Percentiles rank a stretch among this genome's conserved stretches.
phyloP scores from a whole-genome alignment of 2,329 filamentous ascomycete genomes.

The Teratosphaeriaceae sp. region DNA sequence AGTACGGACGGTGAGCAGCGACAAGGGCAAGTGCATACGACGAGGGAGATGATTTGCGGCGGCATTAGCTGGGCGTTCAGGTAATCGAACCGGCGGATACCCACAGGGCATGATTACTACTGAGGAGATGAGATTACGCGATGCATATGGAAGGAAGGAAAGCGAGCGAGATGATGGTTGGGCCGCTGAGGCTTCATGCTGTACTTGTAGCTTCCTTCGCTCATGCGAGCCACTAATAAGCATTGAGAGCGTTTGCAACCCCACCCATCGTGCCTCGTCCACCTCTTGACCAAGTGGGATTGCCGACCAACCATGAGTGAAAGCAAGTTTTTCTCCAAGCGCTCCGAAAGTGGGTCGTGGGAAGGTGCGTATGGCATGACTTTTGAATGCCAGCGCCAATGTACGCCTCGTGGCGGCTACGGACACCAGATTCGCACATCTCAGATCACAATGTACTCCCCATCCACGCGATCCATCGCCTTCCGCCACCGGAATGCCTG shows the following conservation, averaged over 20 bases:
- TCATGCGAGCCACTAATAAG: neutral
- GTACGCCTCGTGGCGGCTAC: no score
- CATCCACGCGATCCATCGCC: constrained; percentile 45
- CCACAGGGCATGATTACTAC: constrained; percentile 1
- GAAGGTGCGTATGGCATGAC: no score
- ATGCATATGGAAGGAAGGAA: neutral
- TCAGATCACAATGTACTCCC: constrained; percentile 48
- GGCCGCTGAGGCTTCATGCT: neutral
- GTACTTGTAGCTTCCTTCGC: neutral
- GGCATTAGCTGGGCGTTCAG: constrained; percentile 1
- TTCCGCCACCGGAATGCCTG: constrained; percentile 44
- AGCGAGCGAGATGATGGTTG: neutral
- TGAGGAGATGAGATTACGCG: neutral
- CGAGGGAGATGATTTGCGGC: neutral
- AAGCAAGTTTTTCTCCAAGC: no score
- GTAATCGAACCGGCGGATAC: neutral
- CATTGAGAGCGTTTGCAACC: no score
- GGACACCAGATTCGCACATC: neutral
- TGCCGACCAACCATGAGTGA: no score
- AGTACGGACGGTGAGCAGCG: no score
- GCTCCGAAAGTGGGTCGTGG: no score
- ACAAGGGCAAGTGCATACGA: no score
- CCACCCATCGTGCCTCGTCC: no score
- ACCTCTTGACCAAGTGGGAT: no score
- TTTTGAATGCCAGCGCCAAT: neutral